phyloP scores from a whole-genome alignment of 768 basidiomycete genomes.

The Dictyophora rubrovolvata region DNA sequence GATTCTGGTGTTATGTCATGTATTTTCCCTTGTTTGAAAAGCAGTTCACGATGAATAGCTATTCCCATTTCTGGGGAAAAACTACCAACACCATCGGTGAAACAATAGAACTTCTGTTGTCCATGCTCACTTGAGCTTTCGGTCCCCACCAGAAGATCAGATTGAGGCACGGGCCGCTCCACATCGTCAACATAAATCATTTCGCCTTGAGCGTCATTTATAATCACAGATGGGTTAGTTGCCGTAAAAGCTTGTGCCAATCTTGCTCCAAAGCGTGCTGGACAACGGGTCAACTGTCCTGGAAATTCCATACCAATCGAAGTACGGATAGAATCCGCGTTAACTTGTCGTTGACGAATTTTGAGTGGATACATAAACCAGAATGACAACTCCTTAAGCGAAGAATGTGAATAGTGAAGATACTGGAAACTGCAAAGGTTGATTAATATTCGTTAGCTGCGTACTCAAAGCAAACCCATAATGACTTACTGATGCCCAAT shows the following conservation, averaged over 20 bases:
- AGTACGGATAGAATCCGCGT: conserved; percentile 41
- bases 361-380: conserved; percentile 57
- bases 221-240: conserved; percentile 48
- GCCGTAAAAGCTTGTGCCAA: conserved; percentile 69
- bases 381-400: conserved; percentile 56
- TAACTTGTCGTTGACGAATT: conserved; percentile 21
- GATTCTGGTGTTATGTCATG: conserved; percentile 21
- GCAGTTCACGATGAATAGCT: conserved; percentile 34
- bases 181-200: conserved; percentile 39
- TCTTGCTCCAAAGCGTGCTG: conserved; percentile 61
- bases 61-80: conserved; percentile 45
- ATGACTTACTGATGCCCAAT: conserved; percentile 30
- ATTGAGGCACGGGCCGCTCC: conserved; percentile 9
- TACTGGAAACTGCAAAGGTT: conserved; percentile 35
- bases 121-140: conserved; percentile 26
- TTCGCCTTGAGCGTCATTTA: conserved; percentile 24
- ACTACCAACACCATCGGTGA: conserved; percentile 66
- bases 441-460: background rate
- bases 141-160: background rate
- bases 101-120: conserved; percentile 30
- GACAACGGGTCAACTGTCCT: conserved; percentile 39
- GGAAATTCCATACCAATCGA: conserved; percentile 43
- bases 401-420: conserved; percentile 65
- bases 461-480: background rate
- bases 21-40: conserved; percentile 27